A percentile compares a stretch with the other conserved stretches of the same genome.
These are phyloP conservation scores for Trichoderma hamatum DNA, from an alignment of 2,329 filamentous ascomycete species.

Conservation along the genomic window DNA sequence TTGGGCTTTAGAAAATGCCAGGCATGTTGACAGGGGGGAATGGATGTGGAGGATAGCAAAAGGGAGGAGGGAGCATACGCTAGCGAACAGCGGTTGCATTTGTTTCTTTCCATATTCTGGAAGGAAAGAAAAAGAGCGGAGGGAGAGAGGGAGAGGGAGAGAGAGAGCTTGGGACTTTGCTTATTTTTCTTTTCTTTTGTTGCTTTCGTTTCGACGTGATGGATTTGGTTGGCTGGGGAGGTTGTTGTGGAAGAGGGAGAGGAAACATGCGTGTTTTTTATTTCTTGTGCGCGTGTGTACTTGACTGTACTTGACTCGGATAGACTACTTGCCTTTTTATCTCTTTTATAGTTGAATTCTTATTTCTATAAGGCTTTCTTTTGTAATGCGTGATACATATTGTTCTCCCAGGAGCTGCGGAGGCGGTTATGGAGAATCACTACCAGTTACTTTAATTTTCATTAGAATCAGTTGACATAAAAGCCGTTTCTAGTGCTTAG, in stretches of 20 bases:
- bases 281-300: neutral
- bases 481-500: neutral
- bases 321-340: conserved; percentile 30
- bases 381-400: neutral
- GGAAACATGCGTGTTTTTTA: neutral
- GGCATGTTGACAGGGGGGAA: neutral
- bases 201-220: neutral
- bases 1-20: neutral
- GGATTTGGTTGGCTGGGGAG: neutral
- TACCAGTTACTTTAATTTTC: neutral
- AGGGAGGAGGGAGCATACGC: conserved; percentile 6
- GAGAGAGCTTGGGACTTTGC: neutral
- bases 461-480: neutral
- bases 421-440: neutral
- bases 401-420: neutral
- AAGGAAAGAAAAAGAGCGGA: neutral
- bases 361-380: neutral
- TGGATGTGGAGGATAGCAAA: neutral
- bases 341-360: conserved; percentile 26
- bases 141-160: neutral
- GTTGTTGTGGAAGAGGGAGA: neutral
- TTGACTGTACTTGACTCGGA: conserved; percentile 31
- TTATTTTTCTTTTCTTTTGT: neutral
- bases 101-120: conserved; percentile 1
- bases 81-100: conserved; percentile 11